Base-by-base conservation (phyloP, 257 asterid genomes). In the Plantago major region DNA sequence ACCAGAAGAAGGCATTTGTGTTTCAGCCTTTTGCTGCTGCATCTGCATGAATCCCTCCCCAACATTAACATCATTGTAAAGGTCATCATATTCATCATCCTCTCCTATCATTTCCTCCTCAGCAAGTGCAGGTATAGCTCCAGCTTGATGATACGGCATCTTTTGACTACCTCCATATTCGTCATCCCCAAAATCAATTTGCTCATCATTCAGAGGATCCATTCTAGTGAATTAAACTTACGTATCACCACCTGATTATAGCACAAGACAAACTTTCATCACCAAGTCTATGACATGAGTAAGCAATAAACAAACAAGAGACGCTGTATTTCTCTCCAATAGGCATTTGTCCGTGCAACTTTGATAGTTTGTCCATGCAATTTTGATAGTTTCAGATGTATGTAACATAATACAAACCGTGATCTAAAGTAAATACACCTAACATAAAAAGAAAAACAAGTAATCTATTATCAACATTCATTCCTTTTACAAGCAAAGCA, bases 61-160 rank as follows among this genome's bases (percentile, higher is more conserved):
- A 64, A 81, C 81, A 63, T 77, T 81, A 59, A 77, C 86, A 72
- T 81, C 86, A 46, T 74, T 81, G 71, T 81, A 81, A 22, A 77
- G 86, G 71, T 81, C 81, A 67, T 81, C 83, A 64, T 68, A 81
- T 64, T 81, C 86, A 69, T 74, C 81, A 45, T 81, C 81, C 55
- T 81, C 83, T 5, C 79, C 81, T 42, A 77, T 75, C 83, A 82
- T 80, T 78, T 86, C 95, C 61, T 86, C 97, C 63, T 87, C 96
- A 5, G 86, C 95, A 63, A 89, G 90, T 1, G 96, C 95, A 19
- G 84, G 81, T 69, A 86, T 89, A 38, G 91, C 83, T 66, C 82
- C 94, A 64, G 82, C 78, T 51, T 77, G 87, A 74, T 82, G 90
- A 76, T 73, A 87, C 71, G 81, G 91, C 77, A 70, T 72, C 75